Evolutionary conservation across 805 yeast genomes (phyloP).

Genomic region (Saccharomycopsis guyanensis): DNA sequence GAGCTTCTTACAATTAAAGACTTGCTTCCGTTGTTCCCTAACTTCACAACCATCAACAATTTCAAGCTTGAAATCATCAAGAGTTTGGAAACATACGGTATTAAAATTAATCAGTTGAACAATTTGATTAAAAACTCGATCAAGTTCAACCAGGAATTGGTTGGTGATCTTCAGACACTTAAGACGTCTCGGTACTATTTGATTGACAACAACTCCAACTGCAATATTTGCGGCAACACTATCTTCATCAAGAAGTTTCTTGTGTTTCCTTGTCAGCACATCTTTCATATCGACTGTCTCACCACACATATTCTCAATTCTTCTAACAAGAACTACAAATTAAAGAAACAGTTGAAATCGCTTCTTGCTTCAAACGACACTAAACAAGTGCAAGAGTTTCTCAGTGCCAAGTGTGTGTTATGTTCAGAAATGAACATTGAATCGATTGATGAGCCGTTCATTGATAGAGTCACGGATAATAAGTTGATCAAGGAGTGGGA

Average conservation of each 20-base stretch:
- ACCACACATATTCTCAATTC: conserved; percentile 50
- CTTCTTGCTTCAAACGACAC: conserved; percentile 23
- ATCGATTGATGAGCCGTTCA: conserved; percentile 56
- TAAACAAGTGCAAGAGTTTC: conserved; percentile 48
- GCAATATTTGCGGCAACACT: conserved; percentile 63
- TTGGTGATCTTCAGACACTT: conserved; percentile 46
- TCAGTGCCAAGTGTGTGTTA: conserved; percentile 60
- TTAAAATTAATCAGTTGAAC: conserved; percentile 55
- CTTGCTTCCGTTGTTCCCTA: conserved; percentile 76
- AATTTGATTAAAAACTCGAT: conserved; percentile 72
- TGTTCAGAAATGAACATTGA: conserved; percentile 72
- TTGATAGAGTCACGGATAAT: conserved; percentile 8
- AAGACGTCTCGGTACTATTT: conserved; percentile 23
- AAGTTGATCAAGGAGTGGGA: conserved; percentile 18
- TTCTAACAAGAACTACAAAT: conserved; percentile 60
- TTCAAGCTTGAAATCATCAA: conserved; percentile 76
- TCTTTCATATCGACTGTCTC: conserved; percentile 86
- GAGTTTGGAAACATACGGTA: conserved; percentile 69
- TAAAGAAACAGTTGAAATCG: conserved; percentile 33
- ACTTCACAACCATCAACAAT: conserved; percentile 70
- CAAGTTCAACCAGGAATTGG: conserved; percentile 49
- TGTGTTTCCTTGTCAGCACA: conserved; percentile 84
- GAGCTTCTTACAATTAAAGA: conserved; percentile 66
- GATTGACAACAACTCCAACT: conserved; percentile 28
- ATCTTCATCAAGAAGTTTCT: conserved; percentile 66